Evolutionary conservation across 805 yeast species (phyloP), one percentile per base, ranked within the genome.

Genomic region (Geotrichum ghanense): DNA sequence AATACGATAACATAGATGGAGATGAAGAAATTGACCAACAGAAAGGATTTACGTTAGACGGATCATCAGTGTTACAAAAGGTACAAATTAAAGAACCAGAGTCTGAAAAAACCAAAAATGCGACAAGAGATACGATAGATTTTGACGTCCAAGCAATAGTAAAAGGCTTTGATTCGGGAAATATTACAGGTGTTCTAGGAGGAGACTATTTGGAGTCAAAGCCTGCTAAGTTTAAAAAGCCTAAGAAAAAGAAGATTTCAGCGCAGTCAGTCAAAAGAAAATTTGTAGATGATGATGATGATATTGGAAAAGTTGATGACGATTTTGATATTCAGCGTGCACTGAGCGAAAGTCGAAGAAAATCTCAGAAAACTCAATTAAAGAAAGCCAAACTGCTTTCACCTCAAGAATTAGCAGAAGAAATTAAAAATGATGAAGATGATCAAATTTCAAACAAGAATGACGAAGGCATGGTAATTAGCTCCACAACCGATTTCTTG

Each of bases 401-500:
- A 1, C 56, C 58, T 2, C 58, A 56, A 34, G 53, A 53, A 39
- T 45, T 73, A 1, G 76, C 73, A 0, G 50, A 54, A 10, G 71
- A 72, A 44, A 60, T 74, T 3, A 54, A 59, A 22, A 56, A 54
- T 22, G 66, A 64, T 25, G 50, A 56, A 31, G 48, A 54, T 3
- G 59, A 60, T 2, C 51, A 52, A 12, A 21, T 54, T 42, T 56
- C 53, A 49, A 49, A 52, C 48, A 42, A 51, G 56, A 40, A 49
- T 45, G 45, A 58, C 53, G 57, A 44, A 3, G 61, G 57, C 6
- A 22, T 70, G 21, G 62, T 68, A 1, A 58, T 72, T 21, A 73
- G 74, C 52, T 73, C 67, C 21, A 73, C 73, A 1, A 59, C 60
- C 23, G 75, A 70, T 25, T 70, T 72, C 49, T 54, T 70, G 42